These are phyloP conservation scores for Pseudocercospora ulei DNA, from an alignment of 2,329 filamentous ascomycete species.

Conservation along the genomic window DNA sequence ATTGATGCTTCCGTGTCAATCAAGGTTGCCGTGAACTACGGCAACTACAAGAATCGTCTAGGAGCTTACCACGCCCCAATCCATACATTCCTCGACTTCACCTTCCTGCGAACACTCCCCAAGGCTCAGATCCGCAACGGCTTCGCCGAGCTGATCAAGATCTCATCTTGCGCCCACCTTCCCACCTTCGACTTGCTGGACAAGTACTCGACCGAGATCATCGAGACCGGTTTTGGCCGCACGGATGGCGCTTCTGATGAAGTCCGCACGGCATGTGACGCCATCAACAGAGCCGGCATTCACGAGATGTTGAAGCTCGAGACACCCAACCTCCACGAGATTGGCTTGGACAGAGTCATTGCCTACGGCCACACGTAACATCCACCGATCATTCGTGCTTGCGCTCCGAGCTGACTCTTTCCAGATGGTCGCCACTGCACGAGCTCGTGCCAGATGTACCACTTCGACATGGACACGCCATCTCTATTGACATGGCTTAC, in stretches of 20 bases:
- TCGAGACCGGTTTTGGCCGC: conserved; percentile 55
- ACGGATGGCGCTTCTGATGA: conserved; percentile 48
- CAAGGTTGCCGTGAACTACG: conserved; percentile 70
- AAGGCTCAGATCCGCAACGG: conserved; percentile 61
- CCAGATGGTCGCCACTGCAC: conserved; percentile 59
- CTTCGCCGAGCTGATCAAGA: conserved; percentile 67
- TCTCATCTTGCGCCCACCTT: conserved; percentile 59
- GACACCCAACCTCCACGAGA: conserved; percentile 63
- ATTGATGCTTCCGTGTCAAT: conserved; percentile 68
- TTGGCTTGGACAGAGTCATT: conserved; percentile 61
- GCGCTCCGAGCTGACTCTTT: background rate
- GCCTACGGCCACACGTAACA: conserved; percentile 59
- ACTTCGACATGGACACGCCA: conserved; percentile 62
- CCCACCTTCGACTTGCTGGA: conserved; percentile 59
- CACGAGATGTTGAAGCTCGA: conserved; percentile 65
- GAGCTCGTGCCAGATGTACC: conserved; percentile 60
- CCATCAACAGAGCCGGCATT: conserved; percentile 60
- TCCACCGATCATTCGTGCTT: background rate
- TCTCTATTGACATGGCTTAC: conserved; percentile 68
- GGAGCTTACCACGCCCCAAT: conserved; percentile 61
- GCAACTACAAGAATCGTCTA: conserved; percentile 64
- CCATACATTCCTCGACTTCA: conserved; percentile 64
- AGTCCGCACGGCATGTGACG: conserved; percentile 52
- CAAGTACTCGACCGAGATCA: conserved; percentile 58
- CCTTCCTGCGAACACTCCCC: conserved; percentile 59